phyloP scores from a whole-genome alignment of 2,329 filamentous ascomycete species.

The Fusarium tanahbumbuense region DNA sequence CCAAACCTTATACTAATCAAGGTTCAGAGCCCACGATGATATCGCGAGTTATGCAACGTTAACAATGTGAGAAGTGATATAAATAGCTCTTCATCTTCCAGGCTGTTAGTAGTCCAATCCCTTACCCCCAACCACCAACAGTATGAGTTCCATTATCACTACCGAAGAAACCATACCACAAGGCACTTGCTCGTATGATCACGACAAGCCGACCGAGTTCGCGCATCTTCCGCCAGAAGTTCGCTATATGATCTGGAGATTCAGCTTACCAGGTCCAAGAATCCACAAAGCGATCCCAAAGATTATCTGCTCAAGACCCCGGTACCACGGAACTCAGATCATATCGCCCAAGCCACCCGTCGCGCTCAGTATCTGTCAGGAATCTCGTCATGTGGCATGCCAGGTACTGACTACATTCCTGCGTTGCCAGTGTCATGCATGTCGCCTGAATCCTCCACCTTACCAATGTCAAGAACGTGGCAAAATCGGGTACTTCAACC shows the following conservation, averaged over 20 bases:
- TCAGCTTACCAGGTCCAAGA: neutral
- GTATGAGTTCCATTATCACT: neutral
- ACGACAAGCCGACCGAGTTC: neutral
- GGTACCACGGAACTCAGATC: neutral
- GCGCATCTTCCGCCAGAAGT: neutral
- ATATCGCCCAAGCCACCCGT: neutral
- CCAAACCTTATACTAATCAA: too few species aligned
- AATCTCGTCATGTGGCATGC: neutral
- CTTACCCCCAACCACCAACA: neutral
- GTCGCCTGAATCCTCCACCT: too few species aligned
- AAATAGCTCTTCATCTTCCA: neutral
- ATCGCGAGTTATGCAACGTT: neutral
- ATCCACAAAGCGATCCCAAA: neutral
- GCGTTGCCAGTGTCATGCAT: neutral
- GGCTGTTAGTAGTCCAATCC: neutral
- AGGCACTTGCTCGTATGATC: neutral
- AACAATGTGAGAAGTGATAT: rapidly evolving
- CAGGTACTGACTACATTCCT: neutral
- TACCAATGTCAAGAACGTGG: neutral
- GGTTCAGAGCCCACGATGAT: too few species aligned
- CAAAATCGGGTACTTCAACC: neutral
- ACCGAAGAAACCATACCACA: neutral
- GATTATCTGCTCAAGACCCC: too few species aligned
- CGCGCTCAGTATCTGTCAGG: neutral
- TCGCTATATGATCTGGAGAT: neutral